Evolutionary conservation across 305 asterid genomes (phyloP).

Genomic region (Fraxinus xanthoxyloides): DNA sequence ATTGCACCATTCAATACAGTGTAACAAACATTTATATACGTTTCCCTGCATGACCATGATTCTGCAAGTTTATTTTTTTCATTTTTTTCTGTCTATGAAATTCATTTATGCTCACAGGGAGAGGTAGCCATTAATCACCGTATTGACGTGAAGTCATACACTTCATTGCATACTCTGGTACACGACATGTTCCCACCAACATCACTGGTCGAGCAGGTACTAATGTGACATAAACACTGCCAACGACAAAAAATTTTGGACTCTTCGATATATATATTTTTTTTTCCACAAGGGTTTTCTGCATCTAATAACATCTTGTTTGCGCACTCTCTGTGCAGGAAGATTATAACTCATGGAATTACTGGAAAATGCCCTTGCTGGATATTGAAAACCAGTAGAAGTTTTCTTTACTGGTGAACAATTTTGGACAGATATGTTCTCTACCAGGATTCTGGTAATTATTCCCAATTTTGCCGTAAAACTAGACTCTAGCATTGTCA

Average conservation of each 20-base stretch:
- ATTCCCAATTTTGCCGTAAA: neutral
- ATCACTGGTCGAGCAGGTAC: conserved; percentile 91
- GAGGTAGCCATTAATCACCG: conserved; percentile 97
- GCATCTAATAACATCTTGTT: neutral
- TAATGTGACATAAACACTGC: neutral
- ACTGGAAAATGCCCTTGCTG: conserved; percentile 78
- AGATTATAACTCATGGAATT: conserved; percentile 87
- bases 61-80: neutral
- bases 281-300: neutral
- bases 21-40: neutral
- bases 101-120: conserved; percentile 51
- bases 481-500: neutral
- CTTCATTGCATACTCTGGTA: conserved; percentile 89
- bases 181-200: conserved; percentile 99
- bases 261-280: neutral
- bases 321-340: conserved; percentile 48
- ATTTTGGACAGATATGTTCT: neutral
- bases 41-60: neutral
- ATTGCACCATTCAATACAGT: neutral
- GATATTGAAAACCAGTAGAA: conserved; percentile 53
- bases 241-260: neutral
- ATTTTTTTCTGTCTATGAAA: neutral
- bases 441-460: neutral
- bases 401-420: neutral
- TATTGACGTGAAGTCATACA: conserved; percentile 84